Base-by-base conservation (phyloP, 2,329 filamentous ascomycete genomes). In the Ascochyta fabae region DNA sequence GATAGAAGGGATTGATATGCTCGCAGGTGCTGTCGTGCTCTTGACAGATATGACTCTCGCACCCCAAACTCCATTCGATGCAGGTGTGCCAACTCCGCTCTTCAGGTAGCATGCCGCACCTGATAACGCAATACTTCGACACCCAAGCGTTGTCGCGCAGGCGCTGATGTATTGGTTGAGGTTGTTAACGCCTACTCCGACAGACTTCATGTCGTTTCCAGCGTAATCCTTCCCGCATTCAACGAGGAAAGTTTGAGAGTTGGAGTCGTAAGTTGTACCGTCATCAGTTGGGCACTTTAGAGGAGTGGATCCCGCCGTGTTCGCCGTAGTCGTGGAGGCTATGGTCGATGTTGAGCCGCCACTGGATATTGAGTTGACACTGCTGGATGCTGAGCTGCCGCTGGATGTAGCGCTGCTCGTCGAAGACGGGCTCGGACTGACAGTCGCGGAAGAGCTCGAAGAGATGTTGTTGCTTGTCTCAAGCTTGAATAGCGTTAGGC, bases 401-500 rank as follows among this genome's bases (percentile, higher is more conserved):
- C 16, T 24, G 13, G 31, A 27, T 2, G 23, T 26, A 16, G 45
- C 6, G 38, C 9, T 33, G 29, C 46, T 49, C 5, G 12, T 24
- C 2, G 27, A 34, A 15, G 38, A 34, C 13, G 38, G 8, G 8
- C n/a, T 7, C 15, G 27, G 24, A 24, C 36, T 34, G 26, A n/a
- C 16, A 43, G 31, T 36, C 4, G 39, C 23, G 7, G 31, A 42
- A 9, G 16, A 19, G 27, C 47, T 34, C 12, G 29, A 46, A 6
- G 49, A 46, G n/a, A 27, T 47, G 23, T 23, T 42, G 13, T 15
- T 43, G 27, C 42, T 46, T 15, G 31, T 26, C 13, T 48, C 43
- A 34, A 48, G 53, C 31, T 56, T 56, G 52, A 47, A 62, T 4
- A 61, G 7, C 8, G 48, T 59, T 27, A 63, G 29, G 16, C 56